Conservation (phyloP, 2,329 filamentous ascomycete genomes). For the Amauroascus niger region DNA sequence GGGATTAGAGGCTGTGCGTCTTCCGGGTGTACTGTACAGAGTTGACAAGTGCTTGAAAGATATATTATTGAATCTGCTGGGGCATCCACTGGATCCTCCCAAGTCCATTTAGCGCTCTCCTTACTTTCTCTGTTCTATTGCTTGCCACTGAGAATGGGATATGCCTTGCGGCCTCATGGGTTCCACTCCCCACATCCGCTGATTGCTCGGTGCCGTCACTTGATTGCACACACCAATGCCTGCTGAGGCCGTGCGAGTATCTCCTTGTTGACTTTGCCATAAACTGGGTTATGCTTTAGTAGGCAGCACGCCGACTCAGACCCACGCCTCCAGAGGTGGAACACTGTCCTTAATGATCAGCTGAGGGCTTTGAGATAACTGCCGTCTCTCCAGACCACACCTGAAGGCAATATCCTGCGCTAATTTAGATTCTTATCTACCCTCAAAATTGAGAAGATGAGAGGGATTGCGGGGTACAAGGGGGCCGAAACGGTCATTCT, state of each 20-base stretch:
- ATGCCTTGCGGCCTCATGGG: neutral
- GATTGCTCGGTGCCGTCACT: neutral
- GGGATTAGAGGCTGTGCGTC: neutral
- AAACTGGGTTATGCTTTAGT: no score
- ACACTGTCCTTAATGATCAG: no score
- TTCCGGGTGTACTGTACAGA: neutral
- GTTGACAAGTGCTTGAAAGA: neutral
- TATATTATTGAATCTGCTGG: neutral
- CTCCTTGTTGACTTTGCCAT: neutral
- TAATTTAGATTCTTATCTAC: no score
- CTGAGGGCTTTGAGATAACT: no score
- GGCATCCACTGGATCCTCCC: neutral
- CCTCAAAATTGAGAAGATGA: no score
- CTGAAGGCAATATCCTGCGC: no score
- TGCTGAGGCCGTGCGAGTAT: neutral
- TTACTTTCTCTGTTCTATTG: neutral
- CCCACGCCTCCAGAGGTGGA: no score
- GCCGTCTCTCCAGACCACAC: no score
- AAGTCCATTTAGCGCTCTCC: neutral
- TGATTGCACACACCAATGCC: neutral
- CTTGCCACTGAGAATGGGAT: neutral
- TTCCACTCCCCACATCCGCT: neutral
- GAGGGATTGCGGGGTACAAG: no score
- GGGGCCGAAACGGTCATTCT: no score
- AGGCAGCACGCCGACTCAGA: no score